Base-by-base conservation (phyloP, 2,329 filamentous ascomycete species). In the Curvularia sp. region DNA sequence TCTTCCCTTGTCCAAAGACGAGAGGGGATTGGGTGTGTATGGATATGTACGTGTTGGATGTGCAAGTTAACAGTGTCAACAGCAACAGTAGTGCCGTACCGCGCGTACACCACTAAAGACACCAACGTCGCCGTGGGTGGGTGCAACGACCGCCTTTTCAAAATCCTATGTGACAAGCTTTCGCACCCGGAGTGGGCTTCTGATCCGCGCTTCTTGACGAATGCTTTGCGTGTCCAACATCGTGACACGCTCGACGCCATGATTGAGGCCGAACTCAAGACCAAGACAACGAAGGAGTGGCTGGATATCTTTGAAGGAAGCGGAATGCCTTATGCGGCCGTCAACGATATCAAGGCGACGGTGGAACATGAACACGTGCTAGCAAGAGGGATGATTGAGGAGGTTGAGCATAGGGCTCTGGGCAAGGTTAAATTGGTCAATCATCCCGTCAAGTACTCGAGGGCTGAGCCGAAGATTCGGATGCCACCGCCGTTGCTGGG, bases 71-170 rank as follows among this genome's bases (percentile, higher is more conserved):
- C 43, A 41, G n/a, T 5, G 7, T 45, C 12, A 28, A 34, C 10
- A 59, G 91, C 94, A 19, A 96, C 92, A 0, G 97, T 99, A 71
- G 95, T 98, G 0, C 95, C 95, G 0, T 98, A 99, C 75, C 87
- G 89, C 67, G 91, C 92, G 0, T 99, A 88, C 78, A 82, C 82
- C 68, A 88, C 86, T 1, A 77, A 76, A 21, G 86, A 89, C 57
- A 86, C 86, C 8, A 84, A 87, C 66, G 82, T 89, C 51, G 81
- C 87, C 53, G 79, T 88, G 9, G 86, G 86, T 10, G 86, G 86
- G 34, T 86, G 86, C 27, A 88, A 88, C 63, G 86, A 89, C 67
- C 80, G 82, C 25, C 78, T 88, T 0, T 88, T 84, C 57, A 85
- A 85, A 7, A 81, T 88, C 10, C 72, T 89, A 27, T 87, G 84